Base-by-base conservation (phyloP, 805 yeast species). In the Grigorovia transvaalensis region DNA sequence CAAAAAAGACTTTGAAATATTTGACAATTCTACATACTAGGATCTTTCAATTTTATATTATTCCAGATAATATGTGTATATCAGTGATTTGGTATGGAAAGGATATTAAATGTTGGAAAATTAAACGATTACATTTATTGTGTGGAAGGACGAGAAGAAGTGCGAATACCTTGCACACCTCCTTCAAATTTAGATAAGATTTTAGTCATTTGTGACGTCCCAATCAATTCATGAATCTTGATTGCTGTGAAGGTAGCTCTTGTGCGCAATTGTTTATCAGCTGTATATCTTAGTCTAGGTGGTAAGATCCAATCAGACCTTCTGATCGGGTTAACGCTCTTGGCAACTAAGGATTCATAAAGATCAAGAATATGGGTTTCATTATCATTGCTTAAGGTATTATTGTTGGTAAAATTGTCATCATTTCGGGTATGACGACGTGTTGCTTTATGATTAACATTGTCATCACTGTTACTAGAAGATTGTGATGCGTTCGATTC, bases 301-400 rank as follows among this genome's bases (percentile, higher is more conserved):
- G 68, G 68, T 42, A 68, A 51, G 2, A 68, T 51, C 63, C 67
- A 62, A 51, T 68, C 71, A 9, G 71, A 68, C 50, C 71, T 59
- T 56, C 71, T 58, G n/a, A 54, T 56, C 9, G 71, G 71, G 5
- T 54, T 56, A 29, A 46, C 47, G 9, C 61, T 53, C 50, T 68
- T 68, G 0, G 65, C 59, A 1, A 68, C 67, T 38, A 68, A 47
- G 7, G 60, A 52, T 49, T 68, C 71, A 48, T 57, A 62, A 9
- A 67, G 53, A 51, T 61, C 63, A 19, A 56, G 55, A 11, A 67
- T 59, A n/a, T 55, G 30, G 1, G 35, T 35, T 4, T 44, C 58
- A 12, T 51, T 49, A 9, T 49, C 46, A 23, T 23, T 4, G 5
- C 45, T 56, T 18, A 13, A 11, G 38, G 38, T 11, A 33, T 33